Conservation (phyloP, 352 stramenopile species). For the Globisporangium okanoganense region DNA sequence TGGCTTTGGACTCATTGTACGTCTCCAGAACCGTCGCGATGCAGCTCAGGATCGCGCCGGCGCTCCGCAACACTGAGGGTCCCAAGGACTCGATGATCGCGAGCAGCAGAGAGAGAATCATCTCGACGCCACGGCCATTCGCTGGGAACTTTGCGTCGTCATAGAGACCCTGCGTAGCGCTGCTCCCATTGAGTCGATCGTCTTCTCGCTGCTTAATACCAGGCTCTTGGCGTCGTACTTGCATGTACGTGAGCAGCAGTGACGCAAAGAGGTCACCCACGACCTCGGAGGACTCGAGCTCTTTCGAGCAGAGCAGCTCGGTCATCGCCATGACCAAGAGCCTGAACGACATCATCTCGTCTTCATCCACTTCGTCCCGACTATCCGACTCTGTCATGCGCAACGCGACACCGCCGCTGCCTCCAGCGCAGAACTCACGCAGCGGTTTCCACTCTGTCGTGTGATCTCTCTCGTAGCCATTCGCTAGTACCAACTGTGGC, state of each 20-base stretch:
- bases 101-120: slow-evolving; percentile 61
- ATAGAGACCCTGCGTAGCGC: slow-evolving; percentile 16
- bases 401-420: slow-evolving; percentile 53
- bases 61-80: slow-evolving; percentile 68
- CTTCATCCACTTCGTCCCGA: slow-evolving; percentile 8
- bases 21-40: slow-evolving; percentile 67
- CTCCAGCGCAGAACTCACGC: slow-evolving; percentile 59
- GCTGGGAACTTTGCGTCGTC: slow-evolving; percentile 30
- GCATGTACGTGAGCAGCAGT: slow-evolving; percentile 76
- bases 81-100: slow-evolving; percentile 71
- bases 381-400: slow-evolving; percentile 13
- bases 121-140: slow-evolving; percentile 38
- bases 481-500: slow-evolving; percentile 20
- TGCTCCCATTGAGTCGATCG: no score
- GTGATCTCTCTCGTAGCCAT: slow-evolving; percentile 27
- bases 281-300: slow-evolving; percentile 58
- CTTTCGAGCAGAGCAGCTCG: slow-evolving; percentile 52
- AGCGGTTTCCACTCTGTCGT: slow-evolving; percentile 29
- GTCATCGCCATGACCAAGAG: slow-evolving; percentile 40
- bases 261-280: slow-evolving; percentile 76
- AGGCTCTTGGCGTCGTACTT: slow-evolving; percentile 18
- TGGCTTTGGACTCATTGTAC: slow-evolving; percentile 26
- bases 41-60: slow-evolving; percentile 56
- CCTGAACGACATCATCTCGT: slow-evolving; percentile 26
- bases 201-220: no score